A percentile compares a stretch with the other conserved stretches of the same genome.
Evolutionary conservation across 352 stramenopile species (phyloP).

Genomic region (Phytophthora hybrid): DNA sequence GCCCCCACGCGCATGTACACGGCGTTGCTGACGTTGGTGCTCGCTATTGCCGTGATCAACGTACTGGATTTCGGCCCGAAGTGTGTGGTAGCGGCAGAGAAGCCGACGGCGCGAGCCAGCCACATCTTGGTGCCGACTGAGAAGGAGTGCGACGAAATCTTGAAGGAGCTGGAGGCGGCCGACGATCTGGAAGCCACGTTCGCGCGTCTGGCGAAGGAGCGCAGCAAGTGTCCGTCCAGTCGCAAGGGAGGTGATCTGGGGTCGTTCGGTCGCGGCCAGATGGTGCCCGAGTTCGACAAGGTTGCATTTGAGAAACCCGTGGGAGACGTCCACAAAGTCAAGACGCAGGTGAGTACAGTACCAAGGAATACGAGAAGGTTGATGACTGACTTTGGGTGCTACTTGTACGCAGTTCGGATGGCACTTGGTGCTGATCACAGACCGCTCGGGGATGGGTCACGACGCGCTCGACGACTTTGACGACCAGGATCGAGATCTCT

Average conservation of each 20-base stretch:
- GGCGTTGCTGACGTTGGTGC: conserved; percentile 42
- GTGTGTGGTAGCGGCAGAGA: conserved; percentile 23
- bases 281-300: conserved; percentile 80
- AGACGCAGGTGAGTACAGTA: conserved; percentile 58
- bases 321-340: conserved; percentile 77
- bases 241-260: conserved; percentile 72
- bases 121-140: conserved; percentile 83
- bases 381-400: conserved; percentile 19
- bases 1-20: conserved; percentile 41
- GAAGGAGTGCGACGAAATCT: conserved; percentile 61
- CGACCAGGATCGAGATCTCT: conserved; percentile 38
- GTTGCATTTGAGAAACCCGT: conserved; percentile 80
- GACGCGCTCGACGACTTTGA: conserved; percentile 33
- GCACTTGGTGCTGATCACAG: conserved; percentile 80
- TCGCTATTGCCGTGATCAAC: conserved; percentile 44
- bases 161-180: conserved; percentile 50
- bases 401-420: conserved; percentile 67
- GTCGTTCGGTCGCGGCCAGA: conserved; percentile 73
- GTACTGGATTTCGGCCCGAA: conserved; percentile 36
- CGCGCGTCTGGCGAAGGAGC: conserved; percentile 59
- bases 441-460: conserved; percentile 64
- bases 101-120: conserved; percentile 66
- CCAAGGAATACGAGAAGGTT: background rate
- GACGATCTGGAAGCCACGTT: conserved; percentile 63
- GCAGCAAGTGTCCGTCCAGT: conserved; percentile 78